Conservation (phyloP, 1,139 yeast genomes). For the Blastobotrys petasosporus region DNA sequence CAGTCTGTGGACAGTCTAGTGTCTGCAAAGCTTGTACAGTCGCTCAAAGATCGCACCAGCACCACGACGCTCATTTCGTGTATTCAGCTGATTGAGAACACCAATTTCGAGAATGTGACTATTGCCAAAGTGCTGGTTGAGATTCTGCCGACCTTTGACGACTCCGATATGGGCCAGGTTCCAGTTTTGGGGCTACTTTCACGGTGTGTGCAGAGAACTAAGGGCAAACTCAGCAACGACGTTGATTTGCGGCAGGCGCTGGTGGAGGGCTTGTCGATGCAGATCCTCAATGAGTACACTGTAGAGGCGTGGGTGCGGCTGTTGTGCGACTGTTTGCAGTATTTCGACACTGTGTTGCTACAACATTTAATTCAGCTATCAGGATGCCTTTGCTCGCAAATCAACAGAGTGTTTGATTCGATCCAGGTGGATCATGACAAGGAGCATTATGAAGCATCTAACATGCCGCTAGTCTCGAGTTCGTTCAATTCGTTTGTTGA, state of each 20-base stretch:
- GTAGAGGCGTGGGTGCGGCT: conserved; percentile 46
- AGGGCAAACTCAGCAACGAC: not conserved
- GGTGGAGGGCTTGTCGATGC: conserved; percentile 33
- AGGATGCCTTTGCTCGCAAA: conserved; percentile 45
- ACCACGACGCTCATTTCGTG: conserved; percentile 1
- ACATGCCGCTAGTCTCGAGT: conserved; percentile 5
- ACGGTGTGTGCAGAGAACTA: conserved; percentile 1
- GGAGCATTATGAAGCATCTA: conserved; percentile 5
- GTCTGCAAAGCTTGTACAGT: not conserved
- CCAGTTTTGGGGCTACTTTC: conserved; percentile 10
- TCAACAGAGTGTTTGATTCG: conserved; percentile 36
- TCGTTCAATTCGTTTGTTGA: conserved; percentile 33
- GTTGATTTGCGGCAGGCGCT: conserved; percentile 30
- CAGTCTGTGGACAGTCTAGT: conserved; percentile 2
- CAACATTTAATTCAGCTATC: conserved; percentile 46
- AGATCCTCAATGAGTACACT: conserved; percentile 34
- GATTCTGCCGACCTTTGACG: conserved; percentile 5
- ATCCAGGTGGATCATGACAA: conserved; percentile 18
- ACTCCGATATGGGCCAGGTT: conserved; percentile 12
- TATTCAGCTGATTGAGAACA: conserved; percentile 5
- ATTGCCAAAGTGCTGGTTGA: conserved; percentile 6
- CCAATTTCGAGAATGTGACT: conserved; percentile 4
- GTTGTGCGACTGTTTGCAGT: conserved; percentile 41
- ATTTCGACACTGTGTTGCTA: conserved; percentile 48
- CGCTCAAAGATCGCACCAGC: not conserved